These are phyloP conservation scores for Acrodontium crateriforme DNA, from an alignment of 2,329 filamentous ascomycete genomes.

Conservation along the genomic window DNA sequence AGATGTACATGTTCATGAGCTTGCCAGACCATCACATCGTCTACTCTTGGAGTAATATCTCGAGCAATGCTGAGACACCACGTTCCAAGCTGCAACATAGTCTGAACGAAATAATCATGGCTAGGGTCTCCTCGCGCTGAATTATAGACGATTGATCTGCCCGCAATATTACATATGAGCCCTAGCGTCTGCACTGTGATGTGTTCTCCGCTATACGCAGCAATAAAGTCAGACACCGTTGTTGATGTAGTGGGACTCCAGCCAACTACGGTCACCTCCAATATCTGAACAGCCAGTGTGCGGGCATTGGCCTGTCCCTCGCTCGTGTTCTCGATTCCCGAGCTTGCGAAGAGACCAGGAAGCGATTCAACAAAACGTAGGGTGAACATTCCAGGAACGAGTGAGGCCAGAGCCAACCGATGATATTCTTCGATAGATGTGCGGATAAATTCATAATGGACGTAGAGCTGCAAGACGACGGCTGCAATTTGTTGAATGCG, in stretches of 20 bases:
- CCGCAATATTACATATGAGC: slow-evolving; percentile 1
- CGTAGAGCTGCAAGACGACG: neutral
- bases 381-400: neutral
- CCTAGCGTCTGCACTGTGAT: neutral
- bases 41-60: slow-evolving; percentile 4
- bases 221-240: neutral
- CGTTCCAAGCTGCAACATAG: slow-evolving; percentile 4
- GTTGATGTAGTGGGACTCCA: neutral
- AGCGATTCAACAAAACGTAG: neutral
- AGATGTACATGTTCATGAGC: slow-evolving; percentile 1
- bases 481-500: neutral
- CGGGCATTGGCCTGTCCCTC: neutral
- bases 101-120: slow-evolving; percentile 5
- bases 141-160: slow-evolving; percentile 1
- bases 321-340: slow-evolving; percentile 1
- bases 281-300: neutral
- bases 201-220: neutral
- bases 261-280: neutral
- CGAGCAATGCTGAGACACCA: slow-evolving; percentile 5
- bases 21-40: slow-evolving; percentile 3
- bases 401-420: neutral
- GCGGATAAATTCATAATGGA: neutral
- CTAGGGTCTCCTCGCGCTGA: slow-evolving; percentile 3
- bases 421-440: neutral
- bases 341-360: slow-evolving; percentile 1